Base-by-base conservation (phyloP, 805 yeast genomes). In the Metschnikowia shivogae region DNA sequence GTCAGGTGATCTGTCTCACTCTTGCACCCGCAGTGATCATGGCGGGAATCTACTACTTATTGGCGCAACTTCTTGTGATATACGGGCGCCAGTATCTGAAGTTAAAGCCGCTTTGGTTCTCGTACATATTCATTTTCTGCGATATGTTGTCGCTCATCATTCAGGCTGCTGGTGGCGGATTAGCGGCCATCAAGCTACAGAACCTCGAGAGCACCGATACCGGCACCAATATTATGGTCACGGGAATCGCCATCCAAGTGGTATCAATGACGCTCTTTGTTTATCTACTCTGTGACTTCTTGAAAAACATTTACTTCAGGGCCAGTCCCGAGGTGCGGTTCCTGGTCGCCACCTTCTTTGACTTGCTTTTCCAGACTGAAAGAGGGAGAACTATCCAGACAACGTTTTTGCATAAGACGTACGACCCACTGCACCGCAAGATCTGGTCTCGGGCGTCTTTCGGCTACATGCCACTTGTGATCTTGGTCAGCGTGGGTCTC, bases 21-120 rank as follows among this genome's bases (percentile, higher is more conserved):
- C 63, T 89, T 39, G 92, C 88, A 0, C 96, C 96, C 0, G 88
- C 87, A 17, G 84, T 89, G 61, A 69, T 86, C 36, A 84, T 86
- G 86, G 96, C 86, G 4, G 96, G 92, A 1, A 71, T 89, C 3
- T 89, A 89, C 64, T 84, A 76, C 52, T 70, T 81, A 43, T 64
- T 89, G 51, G 89, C 85, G 5, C 84, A 86, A 62, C 54, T 84
- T 40, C 69, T 82, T 38, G 80, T 82, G 45, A 62, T 86, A 1
- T 81, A 79, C 56, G 62, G 61, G 4, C 42, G 52, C 47, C 58
- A 66, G 13, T 81, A 64, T 51, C 80, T 89, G 0, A 19, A 65
- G 5, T 46, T 78, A 28, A 69, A 65, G 46, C 90, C 92, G 6
- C 71, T 77, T 70, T 69, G 68, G 54, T 84, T 82, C 56, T 74